Evolutionary conservation across 2,329 filamentous ascomycete genomes (phyloP), one percentile per base, ranked within the genome.

Genomic region (Venturiaceae sp.): DNA sequence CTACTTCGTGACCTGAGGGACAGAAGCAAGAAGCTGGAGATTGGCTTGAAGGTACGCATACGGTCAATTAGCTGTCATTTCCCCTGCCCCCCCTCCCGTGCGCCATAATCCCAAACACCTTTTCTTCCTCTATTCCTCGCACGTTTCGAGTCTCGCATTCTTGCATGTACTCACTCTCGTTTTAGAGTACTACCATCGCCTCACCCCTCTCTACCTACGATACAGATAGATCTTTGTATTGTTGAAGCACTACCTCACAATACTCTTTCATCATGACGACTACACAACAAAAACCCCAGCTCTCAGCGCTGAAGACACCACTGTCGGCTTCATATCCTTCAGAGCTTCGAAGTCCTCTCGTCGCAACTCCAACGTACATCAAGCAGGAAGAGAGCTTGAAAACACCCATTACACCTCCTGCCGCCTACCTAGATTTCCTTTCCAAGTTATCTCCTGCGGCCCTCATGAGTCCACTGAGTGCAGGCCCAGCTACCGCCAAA

Each of bases 361-460:
- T 88, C 67, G 84, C 84, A 53, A 77, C 75, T 55, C 77, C 83
- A 21, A 75, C 79, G 58, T 79, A 81, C 65, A 82, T 92, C 77
- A 92, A 92, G 72, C 75, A 76, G 58, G 81, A 87, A 64, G 79
- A 87, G 59, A 81, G 85, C 60, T 73, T 84, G 60, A 87, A 85
- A 74, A 96, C 92, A 4, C 92, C 92, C 53, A 95, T 97, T 71
- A 95, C 88, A 55, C 92, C 92, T 56, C 92, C 92, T 3, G 79
- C 83, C 23, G 92, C 92, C 60, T 97, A 97, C 70, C 87, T 90
- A 64, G 91, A 97, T 68, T 97, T 96, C 69, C 84, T 97, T 62
- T 92, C 91, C 74, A 85, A 86, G 61, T 84, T 95, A 74, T 86
- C 82, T 1, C 82, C 82, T 0, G 46, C 57, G 9, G 77, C 86